Evolutionary conservation across 192 early-diverging fungal species (phyloP).

Genomic region (Powellomyces hirtus): DNA sequence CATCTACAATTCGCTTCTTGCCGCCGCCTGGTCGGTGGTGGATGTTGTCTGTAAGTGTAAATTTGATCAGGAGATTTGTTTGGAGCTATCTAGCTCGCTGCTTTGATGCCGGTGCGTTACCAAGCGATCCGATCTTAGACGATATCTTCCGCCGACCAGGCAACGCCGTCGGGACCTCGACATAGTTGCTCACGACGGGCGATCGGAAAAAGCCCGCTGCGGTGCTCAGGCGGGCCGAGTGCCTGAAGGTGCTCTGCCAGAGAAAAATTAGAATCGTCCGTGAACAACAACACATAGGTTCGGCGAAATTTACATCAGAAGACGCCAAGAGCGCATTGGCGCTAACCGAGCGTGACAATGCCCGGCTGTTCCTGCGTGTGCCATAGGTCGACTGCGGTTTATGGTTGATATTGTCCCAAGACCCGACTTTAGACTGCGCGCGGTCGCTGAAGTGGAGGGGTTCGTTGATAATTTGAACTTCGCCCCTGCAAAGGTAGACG

Average conservation of each 20-base stretch:
- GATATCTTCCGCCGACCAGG: not conserved
- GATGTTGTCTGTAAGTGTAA: not conserved
- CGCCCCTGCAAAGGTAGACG: too few relatives aligned
- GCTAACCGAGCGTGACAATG: not conserved
- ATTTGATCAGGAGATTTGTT: too few relatives aligned
- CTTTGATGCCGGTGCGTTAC: too few relatives aligned
- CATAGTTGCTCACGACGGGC: not conserved
- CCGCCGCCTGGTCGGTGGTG: not conserved
- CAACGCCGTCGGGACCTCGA: not conserved
- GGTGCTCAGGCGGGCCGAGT: not conserved
- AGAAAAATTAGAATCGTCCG: too few relatives aligned
- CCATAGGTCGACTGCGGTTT: constrained; percentile 44
- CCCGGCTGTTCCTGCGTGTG: not conserved
- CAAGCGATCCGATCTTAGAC: constrained; percentile 2
- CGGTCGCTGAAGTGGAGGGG: constrained; percentile 2
- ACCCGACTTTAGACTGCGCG: constrained; percentile 20
- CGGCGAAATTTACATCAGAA: too few relatives aligned
- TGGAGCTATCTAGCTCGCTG: too few relatives aligned
- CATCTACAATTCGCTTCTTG: not conserved
- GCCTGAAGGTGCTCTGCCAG: not conserved
- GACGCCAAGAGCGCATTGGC: too few relatives aligned
- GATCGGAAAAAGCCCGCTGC: not conserved
- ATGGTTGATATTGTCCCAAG: constrained; percentile 48
- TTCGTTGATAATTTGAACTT: constrained; percentile 17
- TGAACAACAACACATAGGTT: too few relatives aligned